These are phyloP conservation scores for Skeletonema marinoi DNA, from an alignment of 108 stramenopile genomes.

Conservation along the genomic window DNA sequence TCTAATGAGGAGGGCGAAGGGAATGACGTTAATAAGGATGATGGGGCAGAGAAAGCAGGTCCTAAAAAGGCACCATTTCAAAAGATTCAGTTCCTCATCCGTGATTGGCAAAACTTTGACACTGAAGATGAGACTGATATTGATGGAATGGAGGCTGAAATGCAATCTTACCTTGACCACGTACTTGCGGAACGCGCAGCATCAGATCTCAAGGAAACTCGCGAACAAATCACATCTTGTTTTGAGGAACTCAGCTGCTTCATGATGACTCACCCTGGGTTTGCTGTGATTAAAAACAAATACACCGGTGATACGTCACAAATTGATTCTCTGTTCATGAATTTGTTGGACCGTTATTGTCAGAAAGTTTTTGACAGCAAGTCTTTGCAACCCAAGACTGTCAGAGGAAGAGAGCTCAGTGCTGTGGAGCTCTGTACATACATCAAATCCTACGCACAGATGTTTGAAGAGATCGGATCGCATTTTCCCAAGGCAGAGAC, in stretches of 20 bases:
- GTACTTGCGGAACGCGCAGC: slow-evolving; percentile 84
- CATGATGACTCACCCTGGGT: slow-evolving; percentile 96
- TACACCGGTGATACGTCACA: slow-evolving; percentile 86
- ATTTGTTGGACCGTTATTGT: slow-evolving; percentile 90
- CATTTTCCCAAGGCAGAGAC: slow-evolving; percentile 95
- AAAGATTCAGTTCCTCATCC: slow-evolving; percentile 94
- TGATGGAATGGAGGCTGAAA: slow-evolving; percentile 82
- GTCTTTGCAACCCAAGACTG: slow-evolving; percentile 76
- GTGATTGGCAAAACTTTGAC: slow-evolving; percentile 98
- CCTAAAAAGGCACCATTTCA: slow-evolving; percentile 87
- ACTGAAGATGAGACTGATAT: slow-evolving; percentile 75
- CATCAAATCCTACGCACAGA: slow-evolving; percentile 90
- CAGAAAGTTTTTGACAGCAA: slow-evolving; percentile 82
- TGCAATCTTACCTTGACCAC: slow-evolving; percentile 83
- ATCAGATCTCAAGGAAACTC: slow-evolving; percentile 89
- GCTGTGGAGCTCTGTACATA: slow-evolving; percentile 91
- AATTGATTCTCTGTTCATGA: slow-evolving; percentile 84
- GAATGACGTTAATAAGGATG: not conserved
- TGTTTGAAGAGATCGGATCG: slow-evolving; percentile 89
- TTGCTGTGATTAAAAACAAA: slow-evolving; percentile 92
- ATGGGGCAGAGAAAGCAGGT: not conserved
- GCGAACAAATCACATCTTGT: slow-evolving; percentile 94
- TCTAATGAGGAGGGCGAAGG: slow-evolving; percentile 12
- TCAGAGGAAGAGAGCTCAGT: slow-evolving; percentile 87
- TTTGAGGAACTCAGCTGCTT: slow-evolving; percentile 90